Evolutionary conservation across 768 basidiomycete species (phyloP).

Genomic region (Phylloporus sp.): DNA sequence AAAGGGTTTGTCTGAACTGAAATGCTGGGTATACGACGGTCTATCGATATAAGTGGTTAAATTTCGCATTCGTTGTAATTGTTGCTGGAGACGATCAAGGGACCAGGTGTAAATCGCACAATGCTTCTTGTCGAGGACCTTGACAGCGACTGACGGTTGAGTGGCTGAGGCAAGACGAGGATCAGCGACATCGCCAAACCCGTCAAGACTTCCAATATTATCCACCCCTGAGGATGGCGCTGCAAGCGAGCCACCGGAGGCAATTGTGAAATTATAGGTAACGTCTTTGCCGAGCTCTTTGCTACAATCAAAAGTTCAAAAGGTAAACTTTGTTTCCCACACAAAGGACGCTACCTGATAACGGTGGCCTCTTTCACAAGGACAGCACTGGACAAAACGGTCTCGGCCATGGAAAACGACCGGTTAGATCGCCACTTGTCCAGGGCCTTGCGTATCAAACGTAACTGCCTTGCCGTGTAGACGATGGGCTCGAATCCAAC

Average conservation of each 20-base stretch:
- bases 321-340: not conserved
- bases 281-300: constrained; percentile 85
- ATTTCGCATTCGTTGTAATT: constrained; percentile 91
- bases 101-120: constrained; percentile 92
- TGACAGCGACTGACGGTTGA: constrained; percentile 84
- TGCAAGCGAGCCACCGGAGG: constrained; percentile 76
- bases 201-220: constrained; percentile 80
- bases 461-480: constrained; percentile 77
- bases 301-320: constrained; percentile 38
- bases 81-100: constrained; percentile 80
- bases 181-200: constrained; percentile 92
- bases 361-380: constrained; percentile 92
- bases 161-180: constrained; percentile 66
- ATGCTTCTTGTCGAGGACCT: constrained; percentile 85
- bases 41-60: constrained; percentile 85
- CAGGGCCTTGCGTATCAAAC: constrained; percentile 78
- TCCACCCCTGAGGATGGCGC: constrained; percentile 81
- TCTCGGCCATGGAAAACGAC: constrained; percentile 90
- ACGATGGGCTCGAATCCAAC: constrained; percentile 74
- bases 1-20: constrained; percentile 91
- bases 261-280: constrained; percentile 87
- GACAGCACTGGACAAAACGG: constrained; percentile 78
- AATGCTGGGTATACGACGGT: constrained; percentile 91
- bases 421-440: constrained; percentile 83
- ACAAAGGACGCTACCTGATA: constrained; percentile 54